Conservation (phyloP, 129 eudicot species). For the Ambrosia artemisiifolia region DNA sequence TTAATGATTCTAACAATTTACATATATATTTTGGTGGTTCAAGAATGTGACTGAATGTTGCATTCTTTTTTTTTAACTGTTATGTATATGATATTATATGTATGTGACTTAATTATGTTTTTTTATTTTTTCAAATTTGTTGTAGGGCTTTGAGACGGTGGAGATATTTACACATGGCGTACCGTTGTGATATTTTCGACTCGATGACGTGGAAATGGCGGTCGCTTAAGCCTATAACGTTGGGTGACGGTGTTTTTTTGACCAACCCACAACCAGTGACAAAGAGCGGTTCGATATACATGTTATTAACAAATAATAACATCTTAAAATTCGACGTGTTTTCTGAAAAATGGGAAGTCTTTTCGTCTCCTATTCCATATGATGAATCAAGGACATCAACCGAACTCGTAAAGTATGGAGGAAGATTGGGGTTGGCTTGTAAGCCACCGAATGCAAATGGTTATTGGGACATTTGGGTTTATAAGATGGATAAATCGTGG, state of each 20-base stretch:
- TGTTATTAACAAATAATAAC: neutral
- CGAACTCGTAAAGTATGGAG: neutral
- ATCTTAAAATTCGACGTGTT: constrained; percentile 9
- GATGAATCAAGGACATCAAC: neutral
- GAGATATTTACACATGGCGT: neutral
- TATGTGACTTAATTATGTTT: too few relatives aligned
- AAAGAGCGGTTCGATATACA: neutral
- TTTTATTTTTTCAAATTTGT: too few relatives aligned
- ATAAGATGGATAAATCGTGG: neutral
- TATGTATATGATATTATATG: too few relatives aligned
- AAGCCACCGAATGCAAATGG: neutral
- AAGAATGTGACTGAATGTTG: too few relatives aligned
- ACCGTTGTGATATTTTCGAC: constrained; percentile 14
- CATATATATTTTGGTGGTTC: too few relatives aligned
- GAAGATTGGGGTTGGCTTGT: constrained; percentile 4
- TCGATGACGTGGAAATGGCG: constrained; percentile 10
- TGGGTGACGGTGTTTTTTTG: neutral
- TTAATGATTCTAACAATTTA: too few relatives aligned
- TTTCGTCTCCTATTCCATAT: neutral
- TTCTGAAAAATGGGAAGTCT: neutral
- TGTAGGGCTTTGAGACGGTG: too few relatives aligned
- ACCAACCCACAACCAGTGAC: constrained; percentile 3
- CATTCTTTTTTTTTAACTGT: too few relatives aligned
- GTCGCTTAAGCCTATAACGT: neutral
- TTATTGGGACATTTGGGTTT: constrained; percentile 18